Evolutionary conservation across 805 yeast genomes (phyloP).

Genomic region (Monosporozyma yasuniensis): DNA sequence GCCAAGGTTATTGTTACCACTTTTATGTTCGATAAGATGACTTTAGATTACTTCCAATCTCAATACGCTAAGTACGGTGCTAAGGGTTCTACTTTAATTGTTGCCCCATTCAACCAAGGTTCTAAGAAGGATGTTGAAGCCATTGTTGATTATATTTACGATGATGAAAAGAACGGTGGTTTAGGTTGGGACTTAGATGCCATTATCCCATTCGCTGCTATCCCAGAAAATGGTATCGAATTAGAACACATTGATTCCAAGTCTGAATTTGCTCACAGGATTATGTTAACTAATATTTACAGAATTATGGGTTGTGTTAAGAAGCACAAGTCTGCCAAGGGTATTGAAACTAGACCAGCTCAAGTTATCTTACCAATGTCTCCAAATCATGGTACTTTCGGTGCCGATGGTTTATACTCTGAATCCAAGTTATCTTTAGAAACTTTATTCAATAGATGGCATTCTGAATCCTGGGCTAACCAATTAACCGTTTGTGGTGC

Average conservation of each 20-base stretch:
- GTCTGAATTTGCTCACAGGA: constrained; percentile 96
- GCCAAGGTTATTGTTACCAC: constrained; percentile 96
- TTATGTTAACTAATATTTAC: constrained; percentile 92
- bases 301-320: constrained; percentile 89
- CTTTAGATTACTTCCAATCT: constrained; percentile 91
- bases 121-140: constrained; percentile 88
- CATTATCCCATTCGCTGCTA: constrained; percentile 96
- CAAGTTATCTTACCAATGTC: constrained; percentile 94
- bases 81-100: constrained; percentile 81
- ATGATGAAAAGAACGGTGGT: constrained; percentile 76
- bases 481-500: constrained; percentile 97
- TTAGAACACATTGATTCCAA: constrained; percentile 85
- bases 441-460: constrained; percentile 97
- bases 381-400: constrained; percentile 98
- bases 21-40: constrained; percentile 86
- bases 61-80: constrained; percentile 92
- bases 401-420: constrained; percentile 96
- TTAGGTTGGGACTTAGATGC: constrained; percentile 97
- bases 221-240: constrained; percentile 97
- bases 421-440: constrained; percentile 94
- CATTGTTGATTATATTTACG: constrained; percentile 76
- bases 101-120: constrained; percentile 98
- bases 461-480: constrained; percentile 92
- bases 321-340: constrained; percentile 64
- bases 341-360: constrained; percentile 92